phyloP scores from a whole-genome alignment of 352 stramenopile genomes.

The Pythium aquatile region DNA sequence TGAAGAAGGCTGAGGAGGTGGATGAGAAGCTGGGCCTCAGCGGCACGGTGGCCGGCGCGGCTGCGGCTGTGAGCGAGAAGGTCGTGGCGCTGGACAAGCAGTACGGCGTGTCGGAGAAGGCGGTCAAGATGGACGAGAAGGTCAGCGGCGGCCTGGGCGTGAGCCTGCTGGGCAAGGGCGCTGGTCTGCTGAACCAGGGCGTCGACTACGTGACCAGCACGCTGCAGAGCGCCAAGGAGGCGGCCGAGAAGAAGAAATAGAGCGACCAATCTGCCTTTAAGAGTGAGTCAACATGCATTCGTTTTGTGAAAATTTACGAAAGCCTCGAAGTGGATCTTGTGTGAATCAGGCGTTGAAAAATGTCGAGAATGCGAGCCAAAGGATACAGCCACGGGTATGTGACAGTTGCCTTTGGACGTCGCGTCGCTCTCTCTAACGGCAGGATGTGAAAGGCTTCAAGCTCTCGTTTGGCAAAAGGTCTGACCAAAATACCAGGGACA shows the following conservation, averaged over 20 bases:
- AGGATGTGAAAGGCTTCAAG: not conserved
- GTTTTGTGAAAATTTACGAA: not conserved
- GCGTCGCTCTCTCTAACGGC: conserved; percentile 14
- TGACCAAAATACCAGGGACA: not conserved
- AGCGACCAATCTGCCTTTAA: not conserved
- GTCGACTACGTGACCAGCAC: conserved; percentile 67
- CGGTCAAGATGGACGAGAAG: conserved; percentile 66
- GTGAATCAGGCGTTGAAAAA: not conserved
- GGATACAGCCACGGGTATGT: conserved; percentile 1
- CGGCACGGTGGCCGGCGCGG: conserved; percentile 46
- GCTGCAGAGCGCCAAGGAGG: conserved; percentile 64
- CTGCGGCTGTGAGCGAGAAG: conserved; percentile 49
- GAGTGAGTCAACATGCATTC: not conserved
- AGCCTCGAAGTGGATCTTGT: not conserved
- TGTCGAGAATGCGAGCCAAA: not conserved
- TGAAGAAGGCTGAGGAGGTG: conserved; percentile 60
- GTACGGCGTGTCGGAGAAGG: conserved; percentile 63
- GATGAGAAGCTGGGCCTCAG: conserved; percentile 57
- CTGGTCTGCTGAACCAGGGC: conserved; percentile 36
- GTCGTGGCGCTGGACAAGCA: conserved; percentile 56
- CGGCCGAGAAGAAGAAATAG: conserved; percentile 31
- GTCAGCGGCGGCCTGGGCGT: conserved; percentile 67
- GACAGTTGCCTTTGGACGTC: conserved; percentile 8
- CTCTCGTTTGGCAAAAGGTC: not conserved
- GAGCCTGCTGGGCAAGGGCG: conserved; percentile 55